Base-by-base conservation (phyloP, 768 basidiomycete species). In the Tephrocybe rancida region DNA sequence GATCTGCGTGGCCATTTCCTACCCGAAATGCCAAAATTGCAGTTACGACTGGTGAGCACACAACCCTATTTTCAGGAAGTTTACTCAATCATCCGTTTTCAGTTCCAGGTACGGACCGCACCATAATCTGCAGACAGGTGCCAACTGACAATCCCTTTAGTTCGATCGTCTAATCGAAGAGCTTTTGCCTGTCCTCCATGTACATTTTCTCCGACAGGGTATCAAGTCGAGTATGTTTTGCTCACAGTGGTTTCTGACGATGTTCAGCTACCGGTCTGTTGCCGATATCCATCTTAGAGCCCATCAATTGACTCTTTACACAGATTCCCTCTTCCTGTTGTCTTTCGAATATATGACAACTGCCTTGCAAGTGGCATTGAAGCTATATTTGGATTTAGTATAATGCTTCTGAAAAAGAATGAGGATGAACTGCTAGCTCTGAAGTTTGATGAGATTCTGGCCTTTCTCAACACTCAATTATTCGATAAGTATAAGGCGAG, bases 21-120 rank as follows among this genome's bases (percentile, higher is more conserved):
- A n/a, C 95, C 97, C 3, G 96, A 99, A 64, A 99, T 99, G 97
- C 97, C 97, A 0, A 96, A 94, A 60, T 69, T 99, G 5, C 97
- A 98, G 67, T 74, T 95, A 38, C 92, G 96, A 19, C 80, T 99
- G 55, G 90, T 91, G 66, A 73, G 85, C 67, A 22, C n/a, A 4
- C 37, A 38, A 22, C 9, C 30, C 29, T 25, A 3, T 39, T 54
- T 21, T 22, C 46, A 29, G 24, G 35, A 41, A 13, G 50, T 51
- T 14, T n/a, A 56, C 24, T 46, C 35, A 51, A 48, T 21, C 38
- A 16, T 38, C 47, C 34, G 38, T 41, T 24, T 29, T 52, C n/a
- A 85, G 85, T 87, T 84, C 63, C 85, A 86, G 81, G 85, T 87
- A 74, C 44, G 62, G 22, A 41, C 16, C 22, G 48, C 8, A 54